Conservation (phyloP, 345 rosid species). For the Zanthoxylum bungeanum region DNA sequence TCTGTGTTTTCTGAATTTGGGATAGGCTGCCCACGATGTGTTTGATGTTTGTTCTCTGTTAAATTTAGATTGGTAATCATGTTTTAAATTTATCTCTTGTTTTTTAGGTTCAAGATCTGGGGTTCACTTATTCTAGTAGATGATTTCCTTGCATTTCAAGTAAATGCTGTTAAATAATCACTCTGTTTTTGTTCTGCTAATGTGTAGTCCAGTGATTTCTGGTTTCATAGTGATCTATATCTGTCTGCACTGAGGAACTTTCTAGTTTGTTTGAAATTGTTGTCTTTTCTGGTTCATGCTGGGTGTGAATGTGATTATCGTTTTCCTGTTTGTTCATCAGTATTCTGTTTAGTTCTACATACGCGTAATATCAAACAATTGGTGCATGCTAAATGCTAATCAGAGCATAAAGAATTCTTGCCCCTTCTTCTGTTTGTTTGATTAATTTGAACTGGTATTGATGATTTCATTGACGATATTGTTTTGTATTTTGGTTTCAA, state of each 20-base stretch:
- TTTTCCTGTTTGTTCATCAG: background rate
- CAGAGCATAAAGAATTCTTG: background rate
- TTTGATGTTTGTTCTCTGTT: background rate
- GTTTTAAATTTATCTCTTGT: background rate
- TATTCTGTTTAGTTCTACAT: background rate
- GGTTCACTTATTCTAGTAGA: no score
- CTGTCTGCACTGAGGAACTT: background rate
- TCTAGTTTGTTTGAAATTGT: background rate
- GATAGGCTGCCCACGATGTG: background rate
- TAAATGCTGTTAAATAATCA: background rate
- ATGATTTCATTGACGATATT: background rate
- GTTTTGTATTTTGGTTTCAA: background rate
- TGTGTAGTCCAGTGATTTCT: background rate
- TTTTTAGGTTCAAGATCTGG: background rate
- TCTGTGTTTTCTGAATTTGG: background rate
- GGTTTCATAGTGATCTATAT: no score
- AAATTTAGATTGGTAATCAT: background rate
- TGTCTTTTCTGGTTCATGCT: background rate
- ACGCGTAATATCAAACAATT: background rate
- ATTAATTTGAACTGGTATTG: background rate
- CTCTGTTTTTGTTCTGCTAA: background rate
- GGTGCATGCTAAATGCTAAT: background rate
- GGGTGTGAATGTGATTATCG: background rate
- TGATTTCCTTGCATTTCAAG: no score
- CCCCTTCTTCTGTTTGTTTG: background rate